Percentiles rank a stretch among this genome's conserved stretches.
Evolutionary conservation across 148 eudicot species (phyloP).

Genomic region (Chenopodium formosanum): DNA sequence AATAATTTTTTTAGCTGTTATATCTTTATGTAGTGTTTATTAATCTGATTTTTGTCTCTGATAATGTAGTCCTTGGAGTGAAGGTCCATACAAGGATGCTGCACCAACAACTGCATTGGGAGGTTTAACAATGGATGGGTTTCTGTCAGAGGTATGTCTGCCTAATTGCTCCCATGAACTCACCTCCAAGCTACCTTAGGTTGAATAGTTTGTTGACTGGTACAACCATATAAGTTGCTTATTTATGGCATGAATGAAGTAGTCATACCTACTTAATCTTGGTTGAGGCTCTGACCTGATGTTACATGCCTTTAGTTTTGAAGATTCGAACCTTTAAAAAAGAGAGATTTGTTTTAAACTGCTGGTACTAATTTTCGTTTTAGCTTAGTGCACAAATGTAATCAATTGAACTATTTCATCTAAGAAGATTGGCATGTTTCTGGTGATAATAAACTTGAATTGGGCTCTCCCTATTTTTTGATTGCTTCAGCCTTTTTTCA

Average conservation of each 20-base stretch:
- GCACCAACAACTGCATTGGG: conserved; percentile 74
- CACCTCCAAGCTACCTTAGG: neutral
- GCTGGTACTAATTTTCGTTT: neutral
- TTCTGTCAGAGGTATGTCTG: conserved; percentile 67
- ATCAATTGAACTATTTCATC: neutral
- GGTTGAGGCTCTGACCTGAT: neutral
- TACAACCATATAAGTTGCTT: neutral
- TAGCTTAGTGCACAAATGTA: neutral
- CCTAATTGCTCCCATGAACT: neutral
- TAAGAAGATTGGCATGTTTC: neutral
- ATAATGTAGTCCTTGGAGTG: conserved; percentile 74
- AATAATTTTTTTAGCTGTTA: neutral
- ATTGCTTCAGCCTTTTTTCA: neutral
- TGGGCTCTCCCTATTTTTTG: neutral
- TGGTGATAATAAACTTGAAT: neutral
- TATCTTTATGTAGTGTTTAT: neutral
- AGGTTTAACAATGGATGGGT: conserved; percentile 69
- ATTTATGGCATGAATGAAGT: neutral
- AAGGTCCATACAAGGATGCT: conserved; percentile 75
- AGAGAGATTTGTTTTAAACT: neutral
- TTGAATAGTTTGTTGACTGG: neutral
- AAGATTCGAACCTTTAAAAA: neutral
- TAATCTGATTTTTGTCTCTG: conserved; percentile 15
- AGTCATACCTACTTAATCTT: neutral
- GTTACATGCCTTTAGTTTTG: no score